Base-by-base conservation (phyloP, 768 basidiomycete genomes). In the Lentinula aciculospora region DNA sequence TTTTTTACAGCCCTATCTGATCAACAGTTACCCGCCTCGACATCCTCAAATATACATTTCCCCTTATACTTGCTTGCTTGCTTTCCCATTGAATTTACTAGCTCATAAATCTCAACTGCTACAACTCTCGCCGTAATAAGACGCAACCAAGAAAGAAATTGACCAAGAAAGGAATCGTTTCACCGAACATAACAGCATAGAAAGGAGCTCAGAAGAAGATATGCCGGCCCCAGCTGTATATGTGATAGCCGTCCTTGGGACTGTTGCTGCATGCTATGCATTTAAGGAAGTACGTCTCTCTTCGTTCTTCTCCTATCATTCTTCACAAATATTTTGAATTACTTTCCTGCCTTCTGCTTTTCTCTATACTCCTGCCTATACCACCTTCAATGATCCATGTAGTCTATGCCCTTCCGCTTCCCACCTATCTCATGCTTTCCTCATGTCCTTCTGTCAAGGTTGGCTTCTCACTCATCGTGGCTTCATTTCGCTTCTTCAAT, bases 141-240 rank as follows among this genome's bases (percentile, higher is more conserved):
- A n/a, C n/a, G n/a, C n/a, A n/a, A n/a, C n/a, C n/a, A n/a, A n/a
- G n/a, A n/a, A n/a, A n/a, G n/a, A n/a, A n/a, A n/a, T n/a, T n/a
- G n/a, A n/a, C n/a, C n/a, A n/a, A n/a, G n/a, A n/a, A n/a, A n/a
- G n/a, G n/a, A n/a, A n/a, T n/a, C n/a, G n/a, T n/a, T n/a, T n/a
- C n/a, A n/a, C n/a, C n/a, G n/a, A n/a, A n/a, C n/a, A n/a, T n/a
- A n/a, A n/a, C n/a, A n/a, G n/a, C n/a, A n/a, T n/a, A n/a, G n/a
- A n/a, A n/a, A n/a, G n/a, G n/a, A n/a, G n/a, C n/a, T n/a, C 17
- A 44, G 42, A 9, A 21, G 42, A 44, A 28, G n/a, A 47, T 12
- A 53, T 53, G 51, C 51, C 51, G 39, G 51, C 51, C 5, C 32
- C 27, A 36, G 51, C 36, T 13, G 51, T 53, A 25, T 53, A 53